phyloP scores from a whole-genome alignment of 2,329 filamentous ascomycete genomes.

The Calonectria montana region DNA sequence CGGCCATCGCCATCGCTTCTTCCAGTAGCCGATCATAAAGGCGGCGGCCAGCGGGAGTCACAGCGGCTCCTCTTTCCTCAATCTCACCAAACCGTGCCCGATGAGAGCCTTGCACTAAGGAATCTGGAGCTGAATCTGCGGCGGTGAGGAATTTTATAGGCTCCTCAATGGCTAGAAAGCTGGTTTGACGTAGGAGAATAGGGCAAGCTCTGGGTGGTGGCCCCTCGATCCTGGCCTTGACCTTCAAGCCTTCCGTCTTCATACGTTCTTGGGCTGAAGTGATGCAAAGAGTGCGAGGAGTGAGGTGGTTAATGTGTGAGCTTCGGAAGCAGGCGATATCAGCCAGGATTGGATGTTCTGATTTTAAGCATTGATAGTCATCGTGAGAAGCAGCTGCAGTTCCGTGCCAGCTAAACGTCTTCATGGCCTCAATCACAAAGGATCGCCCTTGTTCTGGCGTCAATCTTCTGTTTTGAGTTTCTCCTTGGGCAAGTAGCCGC shows the following conservation, averaged over 20 bases:
- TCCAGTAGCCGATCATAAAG: slow-evolving; percentile 57
- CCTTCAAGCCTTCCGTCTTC: slow-evolving; percentile 51
- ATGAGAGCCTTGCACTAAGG: slow-evolving; percentile 51
- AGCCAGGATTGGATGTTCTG: slow-evolving; percentile 53
- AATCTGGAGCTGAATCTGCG: slow-evolving; percentile 39
- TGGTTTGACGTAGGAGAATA: slow-evolving; percentile 64
- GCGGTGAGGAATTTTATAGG: slow-evolving; percentile 51
- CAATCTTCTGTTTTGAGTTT: slow-evolving; percentile 44
- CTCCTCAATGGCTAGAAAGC: slow-evolving; percentile 62
- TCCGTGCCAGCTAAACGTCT: slow-evolving; percentile 33
- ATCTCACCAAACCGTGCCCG: slow-evolving; percentile 63
- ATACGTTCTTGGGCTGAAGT: slow-evolving; percentile 53
- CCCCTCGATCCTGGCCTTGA: slow-evolving; percentile 62
- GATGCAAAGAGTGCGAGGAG: slow-evolving; percentile 27
- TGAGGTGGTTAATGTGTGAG: slow-evolving; percentile 32
- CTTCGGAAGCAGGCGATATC: slow-evolving; percentile 56
- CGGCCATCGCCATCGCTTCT: slow-evolving; percentile 38
- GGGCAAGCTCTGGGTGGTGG: slow-evolving; percentile 56
- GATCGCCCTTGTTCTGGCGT: slow-evolving; percentile 45
- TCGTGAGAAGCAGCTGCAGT: slow-evolving; percentile 25
- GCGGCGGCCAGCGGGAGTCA: slow-evolving; percentile 56
- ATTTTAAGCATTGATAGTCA: slow-evolving; percentile 27
- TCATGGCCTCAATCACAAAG: slow-evolving; percentile 48
- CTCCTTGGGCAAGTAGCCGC: slow-evolving; percentile 49
- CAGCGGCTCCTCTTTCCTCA: slow-evolving; percentile 61